These are phyloP conservation scores for Seminavis robusta DNA, from an alignment of 108 stramenopile species.

Conservation along the genomic window DNA sequence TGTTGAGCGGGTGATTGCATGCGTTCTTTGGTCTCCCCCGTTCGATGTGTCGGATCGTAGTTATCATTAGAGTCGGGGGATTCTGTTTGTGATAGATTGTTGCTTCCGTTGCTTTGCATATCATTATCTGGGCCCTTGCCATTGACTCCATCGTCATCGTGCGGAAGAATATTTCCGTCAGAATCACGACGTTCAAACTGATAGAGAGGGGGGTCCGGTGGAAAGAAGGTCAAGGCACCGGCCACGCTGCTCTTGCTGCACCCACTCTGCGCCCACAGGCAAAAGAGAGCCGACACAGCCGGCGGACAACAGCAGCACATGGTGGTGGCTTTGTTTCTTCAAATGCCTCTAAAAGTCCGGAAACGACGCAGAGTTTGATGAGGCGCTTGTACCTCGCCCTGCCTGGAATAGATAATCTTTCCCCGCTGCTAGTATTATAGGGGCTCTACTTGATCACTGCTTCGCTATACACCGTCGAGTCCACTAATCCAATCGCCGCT, in stretches of 20 bases:
- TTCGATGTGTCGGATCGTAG: conserved; percentile 8
- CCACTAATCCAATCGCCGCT: too few relatives aligned
- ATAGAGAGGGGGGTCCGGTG: conserved; percentile 84
- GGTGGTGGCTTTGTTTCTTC: too few relatives aligned
- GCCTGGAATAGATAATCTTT: too few relatives aligned
- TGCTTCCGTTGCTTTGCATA: conserved; percentile 4
- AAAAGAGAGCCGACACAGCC: conserved; percentile 78
- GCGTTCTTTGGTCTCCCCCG: conserved; percentile 36
- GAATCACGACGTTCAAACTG: conserved; percentile 58
- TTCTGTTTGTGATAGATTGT: conserved; percentile 17
- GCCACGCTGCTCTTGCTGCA: conserved; percentile 78
- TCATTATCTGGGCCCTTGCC: conserved; percentile 25
- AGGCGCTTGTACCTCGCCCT: too few relatives aligned
- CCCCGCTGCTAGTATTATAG: too few relatives aligned
- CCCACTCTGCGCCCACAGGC: conserved; percentile 80
- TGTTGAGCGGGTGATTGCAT: conserved; percentile 56
- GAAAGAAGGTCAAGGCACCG: conserved; percentile 85
- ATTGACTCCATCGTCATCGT: conserved; percentile 24
- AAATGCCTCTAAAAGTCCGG: too few relatives aligned
- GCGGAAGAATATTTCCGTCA: conserved; percentile 52
- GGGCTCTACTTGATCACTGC: too few relatives aligned
- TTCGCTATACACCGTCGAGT: too few relatives aligned
- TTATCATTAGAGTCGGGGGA: conserved; percentile 5
- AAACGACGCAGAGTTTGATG: too few relatives aligned
- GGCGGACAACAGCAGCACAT: conserved; percentile 83